Evolutionary conservation across 805 yeast species (phyloP).

Genomic region (Maudiozyma saulgeensis): DNA sequence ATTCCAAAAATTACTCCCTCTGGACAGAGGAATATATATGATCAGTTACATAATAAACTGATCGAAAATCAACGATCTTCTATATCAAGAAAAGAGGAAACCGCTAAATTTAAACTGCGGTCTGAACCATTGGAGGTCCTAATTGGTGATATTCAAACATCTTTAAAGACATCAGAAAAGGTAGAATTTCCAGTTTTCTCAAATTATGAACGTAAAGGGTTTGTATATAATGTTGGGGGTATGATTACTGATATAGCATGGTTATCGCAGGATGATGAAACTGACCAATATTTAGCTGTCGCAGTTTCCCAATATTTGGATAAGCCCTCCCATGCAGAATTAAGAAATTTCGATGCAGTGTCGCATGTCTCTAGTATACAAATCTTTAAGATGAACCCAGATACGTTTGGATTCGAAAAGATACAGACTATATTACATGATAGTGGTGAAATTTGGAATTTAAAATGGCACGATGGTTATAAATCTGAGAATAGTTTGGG

Average conservation of each 20-base stretch:
- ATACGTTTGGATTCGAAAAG: constrained; percentile 23
- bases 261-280: constrained; percentile 24
- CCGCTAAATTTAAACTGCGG: constrained; percentile 19
- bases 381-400: constrained; percentile 34
- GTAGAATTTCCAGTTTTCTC: constrained; percentile 23
- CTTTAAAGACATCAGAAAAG: constrained; percentile 12
- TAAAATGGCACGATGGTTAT: constrained; percentile 30
- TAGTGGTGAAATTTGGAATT: constrained; percentile 37
- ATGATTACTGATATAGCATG: constrained; percentile 45
- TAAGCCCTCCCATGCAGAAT: constrained; percentile 20
- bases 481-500: constrained; percentile 25
- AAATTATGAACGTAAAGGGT: constrained; percentile 29
- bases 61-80: constrained; percentile 9
- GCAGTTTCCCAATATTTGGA: constrained; percentile 34
- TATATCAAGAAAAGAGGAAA: constrained; percentile 15
- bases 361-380: constrained; percentile 35
- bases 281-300: constrained; percentile 40
- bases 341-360: constrained; percentile 23
- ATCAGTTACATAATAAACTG: not conserved
- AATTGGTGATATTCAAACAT: constrained; percentile 14
- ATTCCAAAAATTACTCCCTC: constrained; percentile 12
- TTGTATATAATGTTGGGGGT: constrained; percentile 42
- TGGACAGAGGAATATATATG: constrained; percentile 3
- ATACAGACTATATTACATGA: constrained; percentile 28
- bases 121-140: constrained; percentile 9